These are phyloP conservation scores for Didymella exigua DNA, from an alignment of 2,329 filamentous ascomycete genomes.

Conservation along the genomic window DNA sequence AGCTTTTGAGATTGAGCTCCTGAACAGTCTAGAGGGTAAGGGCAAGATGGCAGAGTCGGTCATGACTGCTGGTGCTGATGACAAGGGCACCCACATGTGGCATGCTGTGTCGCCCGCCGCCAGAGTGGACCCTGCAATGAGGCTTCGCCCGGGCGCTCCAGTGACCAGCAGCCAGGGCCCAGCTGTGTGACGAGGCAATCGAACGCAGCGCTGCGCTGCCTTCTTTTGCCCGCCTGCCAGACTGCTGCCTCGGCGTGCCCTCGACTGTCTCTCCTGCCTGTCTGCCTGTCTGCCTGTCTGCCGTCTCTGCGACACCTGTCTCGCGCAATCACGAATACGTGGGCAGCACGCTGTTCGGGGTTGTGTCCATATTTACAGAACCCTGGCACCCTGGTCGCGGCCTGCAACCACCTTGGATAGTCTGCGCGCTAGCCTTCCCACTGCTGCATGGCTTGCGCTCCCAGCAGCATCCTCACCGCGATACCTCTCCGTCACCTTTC, in stretches of 20 bases:
- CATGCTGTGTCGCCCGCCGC: conserved; percentile 1
- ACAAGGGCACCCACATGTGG: conserved; percentile 3
- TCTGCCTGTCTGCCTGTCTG: neutral
- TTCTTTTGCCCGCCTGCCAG: neutral
- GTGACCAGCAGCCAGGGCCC: conserved; percentile 5
- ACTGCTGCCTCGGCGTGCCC: neutral
- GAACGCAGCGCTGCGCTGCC: conserved; percentile 7
- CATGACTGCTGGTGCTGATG: neutral
- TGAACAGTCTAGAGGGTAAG: neutral
- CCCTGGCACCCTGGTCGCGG: conserved; percentile 14
- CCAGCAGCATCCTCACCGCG: conserved; percentile 13
- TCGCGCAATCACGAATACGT: neutral
- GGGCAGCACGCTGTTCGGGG: neutral
- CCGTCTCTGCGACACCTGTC: neutral
- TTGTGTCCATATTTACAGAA: neutral
- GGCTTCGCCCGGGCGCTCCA: conserved; percentile 4
- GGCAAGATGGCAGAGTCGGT: neutral
- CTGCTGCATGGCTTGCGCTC: conserved; percentile 7
- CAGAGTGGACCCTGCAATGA: conserved; percentile 2
- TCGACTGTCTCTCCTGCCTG: neutral
- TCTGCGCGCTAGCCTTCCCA: conserved; percentile 6
- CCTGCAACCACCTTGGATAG: neutral
- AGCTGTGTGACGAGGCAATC: conserved; percentile 12
- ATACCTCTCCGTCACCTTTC: conserved; percentile 1
- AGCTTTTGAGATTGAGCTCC: neutral